Base-by-base conservation (phyloP, 192 early-diverging fungal genomes). In the Coemansia sp. region DNA sequence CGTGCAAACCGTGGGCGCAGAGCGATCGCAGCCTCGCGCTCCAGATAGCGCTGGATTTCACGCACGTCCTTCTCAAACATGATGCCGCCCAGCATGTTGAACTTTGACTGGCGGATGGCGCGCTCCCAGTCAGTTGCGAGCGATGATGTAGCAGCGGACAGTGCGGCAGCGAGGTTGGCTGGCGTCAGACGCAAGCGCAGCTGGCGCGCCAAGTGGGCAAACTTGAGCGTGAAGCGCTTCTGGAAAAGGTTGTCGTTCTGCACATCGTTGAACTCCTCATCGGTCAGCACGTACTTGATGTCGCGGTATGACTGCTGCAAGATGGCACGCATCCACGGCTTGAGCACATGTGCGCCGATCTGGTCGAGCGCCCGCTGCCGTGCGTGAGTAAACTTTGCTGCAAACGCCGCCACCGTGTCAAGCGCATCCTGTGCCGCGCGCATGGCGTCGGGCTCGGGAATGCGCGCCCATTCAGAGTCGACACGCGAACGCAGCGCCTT, bases 41-140 rank as follows among this genome's bases (percentile, higher is more conserved):
- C 77, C n/a, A 92, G 48, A 49, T 85, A 84, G 25, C 82, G 78
- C 29, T 71, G 83, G 8, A 94, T 67, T 9, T 81, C 66, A 1
- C 96, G 80, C 9, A 97, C 60, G 58, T 99, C 95, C 64, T 90
- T 90, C 46, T 99, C 97, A 58, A 97, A 93, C 39, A 87, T 81
- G 25, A 97, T 78, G 3, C 89, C 92, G 0, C 97, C 97, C 33
- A 93, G 83, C 76, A 89, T 86, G 64, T 89, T 98, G 69, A 95
- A 98, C 43, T 87, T 88, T n/a, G 82, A 85, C 49, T 84, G 80
- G 23, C 90, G 67, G 20, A 97, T 80, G 17, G 89, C 87, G 38
- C 86, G 79, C 67, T 98, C 94, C 88, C 89, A 93, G 45, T 95
- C 90, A 19, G 72, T 80, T 2, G 81, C 77, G 24, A 95, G 58